A percentile compares a stretch with the other conserved stretches of the same genome.
These are phyloP conservation scores for Endogone sp. DNA, from an alignment of 192 early-diverging fungal genomes.

Conservation along the genomic window DNA sequence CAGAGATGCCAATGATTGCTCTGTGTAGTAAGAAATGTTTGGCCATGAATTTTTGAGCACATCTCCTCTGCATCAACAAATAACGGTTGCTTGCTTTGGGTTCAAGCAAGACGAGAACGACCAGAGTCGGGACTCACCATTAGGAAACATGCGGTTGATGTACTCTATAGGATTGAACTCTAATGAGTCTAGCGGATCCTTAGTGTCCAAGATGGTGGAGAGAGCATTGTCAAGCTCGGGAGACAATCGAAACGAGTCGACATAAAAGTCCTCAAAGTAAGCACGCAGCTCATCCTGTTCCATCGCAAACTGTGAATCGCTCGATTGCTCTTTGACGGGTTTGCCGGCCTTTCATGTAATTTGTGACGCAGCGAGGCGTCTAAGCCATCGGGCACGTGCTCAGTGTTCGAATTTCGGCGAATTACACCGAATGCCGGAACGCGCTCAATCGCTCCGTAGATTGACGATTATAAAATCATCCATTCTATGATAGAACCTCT, in stretches of 20 bases:
- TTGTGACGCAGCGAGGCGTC: no score
- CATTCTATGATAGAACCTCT: no score
- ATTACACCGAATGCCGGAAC: no score
- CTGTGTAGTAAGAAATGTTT: constrained; percentile 25
- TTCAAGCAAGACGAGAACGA: background rate
- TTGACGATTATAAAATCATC: no score
- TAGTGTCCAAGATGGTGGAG: constrained; percentile 46
- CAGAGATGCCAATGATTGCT: constrained; percentile 57
- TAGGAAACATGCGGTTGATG: constrained; percentile 78
- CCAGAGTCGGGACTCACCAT: constrained; percentile 40
- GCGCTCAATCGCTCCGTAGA: no score
- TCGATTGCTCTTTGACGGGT: no score
- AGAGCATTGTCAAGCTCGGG: constrained; percentile 56
- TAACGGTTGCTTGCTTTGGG: no score
- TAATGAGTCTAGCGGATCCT: constrained; percentile 61
- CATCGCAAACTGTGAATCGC: no score
- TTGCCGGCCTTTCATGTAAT: no score
- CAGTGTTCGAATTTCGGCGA: no score
- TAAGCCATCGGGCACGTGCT: no score
- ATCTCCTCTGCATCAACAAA: background rate
- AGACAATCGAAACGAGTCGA: constrained; percentile 36
- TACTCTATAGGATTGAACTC: constrained; percentile 74
- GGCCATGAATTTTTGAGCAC: background rate
- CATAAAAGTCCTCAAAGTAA: background rate
- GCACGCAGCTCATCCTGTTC: background rate